Conservation (phyloP, 2,329 filamentous ascomycete genomes). For the Corinectria fuckeliana region DNA sequence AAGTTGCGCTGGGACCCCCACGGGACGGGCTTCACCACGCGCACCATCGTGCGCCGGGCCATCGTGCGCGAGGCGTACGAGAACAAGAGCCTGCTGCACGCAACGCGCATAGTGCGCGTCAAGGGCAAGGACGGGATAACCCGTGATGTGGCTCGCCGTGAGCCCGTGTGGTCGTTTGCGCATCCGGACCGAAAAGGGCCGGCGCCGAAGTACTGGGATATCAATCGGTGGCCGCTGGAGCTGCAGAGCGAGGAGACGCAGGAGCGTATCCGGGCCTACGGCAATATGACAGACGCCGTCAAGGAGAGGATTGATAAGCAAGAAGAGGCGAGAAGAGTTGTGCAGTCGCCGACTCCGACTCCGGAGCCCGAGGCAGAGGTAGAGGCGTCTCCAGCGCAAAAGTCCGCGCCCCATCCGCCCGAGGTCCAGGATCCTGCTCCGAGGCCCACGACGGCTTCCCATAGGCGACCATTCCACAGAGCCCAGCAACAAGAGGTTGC, state of each 20-base stretch:
- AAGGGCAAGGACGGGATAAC: constrained; percentile 22
- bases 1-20: constrained; percentile 14
- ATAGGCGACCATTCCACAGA: neutral
- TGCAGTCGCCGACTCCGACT: neutral
- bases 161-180: constrained; percentile 43
- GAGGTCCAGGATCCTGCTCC: neutral
- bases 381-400: no score
- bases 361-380: no score
- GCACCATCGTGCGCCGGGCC: constrained; percentile 42
- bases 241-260: constrained; percentile 45
- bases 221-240: constrained; percentile 56
- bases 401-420: no score
- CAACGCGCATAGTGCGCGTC: constrained; percentile 41
- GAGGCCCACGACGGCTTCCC: neutral
- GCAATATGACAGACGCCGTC: neutral
- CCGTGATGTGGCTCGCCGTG: constrained; percentile 30
- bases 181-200: constrained; percentile 31
- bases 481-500: constrained; percentile 14
- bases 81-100: constrained; percentile 52
- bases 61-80: constrained; percentile 53
- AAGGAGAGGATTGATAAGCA: no score
- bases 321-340: no score
- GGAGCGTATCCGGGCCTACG: constrained; percentile 33
- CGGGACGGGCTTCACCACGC: constrained; percentile 24
- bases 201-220: constrained; percentile 46